Percentiles rank a stretch among this genome's conserved stretches.
Conservation (phyloP, 495 filamentous ascomycete species). For the Usnea hakonensis region DNA sequence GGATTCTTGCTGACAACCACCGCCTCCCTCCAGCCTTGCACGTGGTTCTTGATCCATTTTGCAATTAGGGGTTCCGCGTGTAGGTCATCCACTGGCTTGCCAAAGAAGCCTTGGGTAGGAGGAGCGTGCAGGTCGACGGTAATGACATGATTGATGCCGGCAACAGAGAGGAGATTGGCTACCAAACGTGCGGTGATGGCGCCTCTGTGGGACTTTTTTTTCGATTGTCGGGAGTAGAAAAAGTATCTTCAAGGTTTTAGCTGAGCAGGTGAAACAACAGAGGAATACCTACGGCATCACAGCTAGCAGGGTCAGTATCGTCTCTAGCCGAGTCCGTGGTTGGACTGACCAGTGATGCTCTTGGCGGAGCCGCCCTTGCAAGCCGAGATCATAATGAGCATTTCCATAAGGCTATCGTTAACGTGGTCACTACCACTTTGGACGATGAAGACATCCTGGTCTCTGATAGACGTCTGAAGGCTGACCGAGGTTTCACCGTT, state of each 20-base stretch:
- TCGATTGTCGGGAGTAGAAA: slow-evolving; percentile 96
- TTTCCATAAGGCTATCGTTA: slow-evolving; percentile 98
- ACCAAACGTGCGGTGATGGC: slow-evolving; percentile 96
- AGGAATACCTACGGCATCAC: slow-evolving; percentile 68
- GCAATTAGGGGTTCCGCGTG: slow-evolving; percentile 94
- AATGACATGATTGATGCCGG: slow-evolving; percentile 93
- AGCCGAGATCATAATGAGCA: slow-evolving; percentile 96
- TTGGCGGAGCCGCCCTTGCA: slow-evolving; percentile 97
- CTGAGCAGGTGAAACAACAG: slow-evolving; percentile 29
- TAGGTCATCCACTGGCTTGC: slow-evolving; percentile 94
- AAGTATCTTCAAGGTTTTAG: slow-evolving; percentile 65
- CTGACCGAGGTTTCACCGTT: slow-evolving; percentile 96
- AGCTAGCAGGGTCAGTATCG: slow-evolving; percentile 35
- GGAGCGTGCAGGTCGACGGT: slow-evolving; percentile 95
- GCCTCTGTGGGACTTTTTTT: slow-evolving; percentile 96
- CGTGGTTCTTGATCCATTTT: slow-evolving; percentile 86
- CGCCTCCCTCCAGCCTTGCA: slow-evolving; percentile 77
- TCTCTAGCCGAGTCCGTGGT: not conserved
- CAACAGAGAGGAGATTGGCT: slow-evolving; percentile 85
- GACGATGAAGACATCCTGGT: slow-evolving; percentile 98
- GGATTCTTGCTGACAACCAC: slow-evolving; percentile 98
- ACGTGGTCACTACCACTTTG: slow-evolving; percentile 95
- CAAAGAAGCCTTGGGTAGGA: slow-evolving; percentile 99
- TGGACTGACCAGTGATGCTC: slow-evolving; percentile 61
- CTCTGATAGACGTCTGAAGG: slow-evolving; percentile 85